phyloP scores from a whole-genome alignment of 148 eudicot species.

The Camellia japonica region DNA sequence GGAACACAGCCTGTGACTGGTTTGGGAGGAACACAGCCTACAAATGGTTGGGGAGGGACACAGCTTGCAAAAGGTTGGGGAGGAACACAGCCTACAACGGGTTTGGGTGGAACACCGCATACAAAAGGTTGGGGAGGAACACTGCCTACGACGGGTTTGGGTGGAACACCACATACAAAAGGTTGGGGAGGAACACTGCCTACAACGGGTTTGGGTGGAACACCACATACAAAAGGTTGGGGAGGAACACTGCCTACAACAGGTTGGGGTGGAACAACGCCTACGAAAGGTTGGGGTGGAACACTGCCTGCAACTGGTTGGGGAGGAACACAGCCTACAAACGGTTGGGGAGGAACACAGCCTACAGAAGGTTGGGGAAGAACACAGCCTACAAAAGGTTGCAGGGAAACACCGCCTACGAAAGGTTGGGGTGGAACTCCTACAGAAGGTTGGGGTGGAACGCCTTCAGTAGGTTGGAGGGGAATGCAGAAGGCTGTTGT shows the following conservation, averaged over 20 bases:
- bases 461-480: not conserved
- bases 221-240: not conserved
- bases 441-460: not conserved
- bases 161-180: too few relatives aligned
- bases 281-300: conserved; percentile 7
- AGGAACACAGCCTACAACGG: not conserved
- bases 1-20: not conserved
- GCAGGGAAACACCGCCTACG: not conserved
- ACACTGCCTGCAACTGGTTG: not conserved
- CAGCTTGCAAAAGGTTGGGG: conserved; percentile 2
- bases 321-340: not conserved
- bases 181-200: too few relatives aligned
- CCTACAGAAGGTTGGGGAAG: not conserved
- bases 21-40: not conserved
- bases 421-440: too few relatives aligned
- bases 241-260: not conserved
- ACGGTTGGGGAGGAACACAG: not conserved
- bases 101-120: too few relatives aligned
- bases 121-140: not conserved
- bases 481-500: not conserved
- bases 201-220: too few relatives aligned
- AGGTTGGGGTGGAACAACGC: not conserved
- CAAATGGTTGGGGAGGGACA: conserved; percentile 8
- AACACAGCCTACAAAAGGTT: not conserved
- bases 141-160: too few relatives aligned